A percentile compares a stretch with the other conserved stretches of the same genome.
Conservation (phyloP, 257 asterid genomes). For the Ehretia macrophylla region DNA sequence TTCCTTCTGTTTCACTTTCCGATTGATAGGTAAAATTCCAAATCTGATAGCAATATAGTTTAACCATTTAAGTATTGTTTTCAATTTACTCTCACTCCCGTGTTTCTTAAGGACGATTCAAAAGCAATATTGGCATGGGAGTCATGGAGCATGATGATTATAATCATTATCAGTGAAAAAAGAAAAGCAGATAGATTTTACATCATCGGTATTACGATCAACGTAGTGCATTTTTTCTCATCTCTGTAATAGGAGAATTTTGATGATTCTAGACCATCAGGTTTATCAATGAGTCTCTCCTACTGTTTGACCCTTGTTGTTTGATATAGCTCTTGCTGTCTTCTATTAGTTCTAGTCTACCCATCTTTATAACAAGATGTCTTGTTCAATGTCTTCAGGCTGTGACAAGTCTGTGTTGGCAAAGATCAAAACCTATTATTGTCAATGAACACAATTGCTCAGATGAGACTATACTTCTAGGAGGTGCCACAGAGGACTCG, state of each 20-base stretch:
- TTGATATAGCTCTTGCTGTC: neutral
- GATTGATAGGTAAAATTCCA: too few relatives aligned
- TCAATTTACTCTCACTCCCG: too few relatives aligned
- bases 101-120: too few relatives aligned
- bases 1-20: too few relatives aligned
- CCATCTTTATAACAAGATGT: conserved; percentile 16
- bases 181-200: neutral
- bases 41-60: too few relatives aligned
- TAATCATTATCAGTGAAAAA: neutral
- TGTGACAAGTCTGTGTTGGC: conserved; percentile 92
- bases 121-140: too few relatives aligned
- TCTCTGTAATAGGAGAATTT: neutral
- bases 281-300: neutral
- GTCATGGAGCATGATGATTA: neutral
- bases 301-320: neutral
- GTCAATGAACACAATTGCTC: conserved; percentile 71
- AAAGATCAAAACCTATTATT: conserved; percentile 68
- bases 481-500: conserved; percentile 85
- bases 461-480: conserved; percentile 69
- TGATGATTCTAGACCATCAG: neutral
- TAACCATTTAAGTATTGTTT: too few relatives aligned
- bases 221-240: neutral
- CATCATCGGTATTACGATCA: neutral
- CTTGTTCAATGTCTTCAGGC: conserved; percentile 53
- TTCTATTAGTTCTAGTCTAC: neutral